Base-by-base conservation (phyloP, 169 alveolate species). In the Eimeria sp. region DNA sequence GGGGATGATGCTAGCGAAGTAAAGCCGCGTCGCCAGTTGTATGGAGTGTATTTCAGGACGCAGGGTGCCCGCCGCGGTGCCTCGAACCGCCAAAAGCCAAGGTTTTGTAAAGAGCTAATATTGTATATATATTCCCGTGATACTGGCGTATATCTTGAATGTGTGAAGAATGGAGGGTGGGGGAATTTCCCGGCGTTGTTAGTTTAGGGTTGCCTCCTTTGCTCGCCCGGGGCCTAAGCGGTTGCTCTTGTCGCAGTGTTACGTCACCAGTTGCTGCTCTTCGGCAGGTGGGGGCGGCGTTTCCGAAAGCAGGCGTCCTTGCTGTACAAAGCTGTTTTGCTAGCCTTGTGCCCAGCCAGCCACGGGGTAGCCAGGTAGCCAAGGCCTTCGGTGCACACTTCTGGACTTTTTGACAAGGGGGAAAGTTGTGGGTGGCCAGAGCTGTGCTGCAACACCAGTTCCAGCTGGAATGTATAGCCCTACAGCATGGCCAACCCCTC, bases 1-100 rank as follows among this genome's bases (percentile, higher is more conserved):
- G 61, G 99, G 99, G 97, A 99, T 99, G 99, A 99, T 99, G 99
- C 98, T 99, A 97, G 98, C 99, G 93, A 98, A 99, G 98, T 99
- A 97, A 86, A 43, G 47, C 13, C 25, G 20, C 76, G 43, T 63
- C 30, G 16, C 7, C n/a, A 61, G 63, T 61, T 40, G 63, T 30
- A 70, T 30, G 61, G 10, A 7, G 61, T 11, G 34, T 63, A 20
- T 14, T 47, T 18, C 22, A 54, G 91, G 65, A 54, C 75, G 22
- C 91, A 83, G 58, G 91, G 91, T 51, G 73, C 82, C 76, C 58
- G n/a, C 22, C 43, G 82, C 34, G 82, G 80, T 27, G 49, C 82
- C 65, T 34, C 51, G 43, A 82, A 82, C 90, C 34, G 63, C 72
- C 90, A 11, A 30, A 54, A 82, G 90, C 90, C 30, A 57, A 54